These are phyloP conservation scores for Limtongia smithiae DNA, from an alignment of 805 yeast genomes.

Conservation along the genomic window DNA sequence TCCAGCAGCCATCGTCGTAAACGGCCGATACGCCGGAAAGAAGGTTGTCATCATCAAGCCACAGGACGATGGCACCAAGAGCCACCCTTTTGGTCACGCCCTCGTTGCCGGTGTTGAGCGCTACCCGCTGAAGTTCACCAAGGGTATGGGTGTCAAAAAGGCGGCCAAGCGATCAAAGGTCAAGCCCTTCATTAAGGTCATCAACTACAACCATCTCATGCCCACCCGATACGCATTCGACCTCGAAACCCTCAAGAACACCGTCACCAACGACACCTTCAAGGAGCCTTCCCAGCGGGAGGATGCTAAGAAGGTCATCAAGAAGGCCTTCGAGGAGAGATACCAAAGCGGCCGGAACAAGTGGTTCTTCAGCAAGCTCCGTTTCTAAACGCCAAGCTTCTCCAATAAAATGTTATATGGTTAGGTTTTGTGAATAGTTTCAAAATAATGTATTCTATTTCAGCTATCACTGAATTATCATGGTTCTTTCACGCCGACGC, in stretches of 20 bases:
- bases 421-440: constrained; percentile 4
- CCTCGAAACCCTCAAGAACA: constrained; percentile 90
- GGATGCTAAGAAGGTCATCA: constrained; percentile 98
- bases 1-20: constrained; percentile 95
- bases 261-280: constrained; percentile 88
- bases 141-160: constrained; percentile 92
- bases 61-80: constrained; percentile 97
- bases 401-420: not conserved
- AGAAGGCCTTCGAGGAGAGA: constrained; percentile 98
- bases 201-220: constrained; percentile 99
- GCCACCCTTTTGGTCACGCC: constrained; percentile 99
- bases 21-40: constrained; percentile 99
- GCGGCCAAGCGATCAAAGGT: constrained; percentile 93
- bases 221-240: constrained; percentile 99
- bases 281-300: constrained; percentile 97
- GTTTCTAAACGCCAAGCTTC: constrained; percentile 54
- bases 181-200: constrained; percentile 98
- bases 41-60: constrained; percentile 98
- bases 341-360: constrained; percentile 99
- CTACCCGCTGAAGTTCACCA: constrained; percentile 95
- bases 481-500: not conserved
- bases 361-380: constrained; percentile 99
- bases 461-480: not conserved
- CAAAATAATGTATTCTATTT: not conserved
- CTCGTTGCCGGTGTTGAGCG: constrained; percentile 99